Evolutionary conservation across 129 eudicot species (phyloP).

Genomic region (Heracleum sosnowskyi): DNA sequence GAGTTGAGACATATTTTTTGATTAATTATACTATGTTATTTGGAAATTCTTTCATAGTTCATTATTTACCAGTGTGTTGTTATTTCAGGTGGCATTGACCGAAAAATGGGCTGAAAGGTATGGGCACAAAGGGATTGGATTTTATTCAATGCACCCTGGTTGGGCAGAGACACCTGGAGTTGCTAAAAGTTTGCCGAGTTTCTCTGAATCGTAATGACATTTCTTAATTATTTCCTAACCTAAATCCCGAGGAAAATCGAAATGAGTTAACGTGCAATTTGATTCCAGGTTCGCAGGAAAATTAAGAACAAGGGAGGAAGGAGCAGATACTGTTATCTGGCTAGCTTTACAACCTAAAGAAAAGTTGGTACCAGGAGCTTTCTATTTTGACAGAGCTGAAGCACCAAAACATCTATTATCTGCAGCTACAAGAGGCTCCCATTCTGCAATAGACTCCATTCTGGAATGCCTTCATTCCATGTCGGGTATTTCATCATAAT

Average conservation of each 20-base stretch:
- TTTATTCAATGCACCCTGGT: slow-evolving; percentile 95
- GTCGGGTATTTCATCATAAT: slow-evolving; percentile 27
- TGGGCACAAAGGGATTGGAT: slow-evolving; percentile 62
- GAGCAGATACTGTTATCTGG: slow-evolving; percentile 87
- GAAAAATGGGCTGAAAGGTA: slow-evolving; percentile 81
- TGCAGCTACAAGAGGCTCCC: slow-evolving; percentile 52
- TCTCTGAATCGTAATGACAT: slow-evolving; percentile 51
- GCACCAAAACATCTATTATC: slow-evolving; percentile 68
- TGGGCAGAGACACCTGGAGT: slow-evolving; percentile 98
- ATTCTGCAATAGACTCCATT: slow-evolving; percentile 52
- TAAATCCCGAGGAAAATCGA: not conserved
- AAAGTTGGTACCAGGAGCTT: slow-evolving; percentile 59
- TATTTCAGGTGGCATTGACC: slow-evolving; percentile 74
- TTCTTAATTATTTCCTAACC: not conserved
- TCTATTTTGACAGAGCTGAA: slow-evolving; percentile 84
- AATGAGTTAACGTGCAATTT: slow-evolving; percentile 1
- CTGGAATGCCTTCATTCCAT: slow-evolving; percentile 38
- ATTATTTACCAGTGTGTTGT: not conserved
- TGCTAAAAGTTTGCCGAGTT: slow-evolving; percentile 60
- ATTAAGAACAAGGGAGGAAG: slow-evolving; percentile 79
- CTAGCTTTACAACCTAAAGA: slow-evolving; percentile 77
- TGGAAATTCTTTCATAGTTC: not conserved
- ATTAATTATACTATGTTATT: not conserved
- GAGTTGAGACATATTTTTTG: not conserved
- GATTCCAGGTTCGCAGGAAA: slow-evolving; percentile 58